A percentile compares a stretch with the other conserved stretches of the same genome.
phyloP scores from a whole-genome alignment of 2,329 filamentous ascomycete genomes.

The Paramyrothecium roridum region DNA sequence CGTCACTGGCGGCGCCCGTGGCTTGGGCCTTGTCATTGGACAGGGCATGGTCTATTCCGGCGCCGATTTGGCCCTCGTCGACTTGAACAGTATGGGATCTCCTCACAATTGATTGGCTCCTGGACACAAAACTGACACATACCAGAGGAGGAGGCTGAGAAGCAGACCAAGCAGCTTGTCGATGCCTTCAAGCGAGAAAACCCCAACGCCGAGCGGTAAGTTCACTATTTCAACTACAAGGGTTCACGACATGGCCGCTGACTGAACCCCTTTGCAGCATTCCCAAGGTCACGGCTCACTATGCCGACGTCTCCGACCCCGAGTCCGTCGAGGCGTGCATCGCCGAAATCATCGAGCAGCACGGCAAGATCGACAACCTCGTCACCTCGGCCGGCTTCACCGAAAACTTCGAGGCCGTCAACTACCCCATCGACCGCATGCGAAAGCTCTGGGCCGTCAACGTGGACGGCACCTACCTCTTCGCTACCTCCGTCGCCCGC shows the following conservation, averaged over 20 bases:
- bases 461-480: slow-evolving; percentile 87
- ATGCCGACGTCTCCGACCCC: slow-evolving; percentile 79
- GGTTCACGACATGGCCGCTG: neutral
- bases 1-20: slow-evolving; percentile 87
- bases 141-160: slow-evolving; percentile 76
- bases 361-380: slow-evolving; percentile 84
- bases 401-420: slow-evolving; percentile 89
- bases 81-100: slow-evolving; percentile 71
- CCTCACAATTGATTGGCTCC: neutral
- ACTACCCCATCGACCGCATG: slow-evolving; percentile 87
- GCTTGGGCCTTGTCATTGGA: slow-evolving; percentile 87
- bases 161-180: slow-evolving; percentile 71
- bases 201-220: slow-evolving; percentile 66
- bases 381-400: slow-evolving; percentile 97
- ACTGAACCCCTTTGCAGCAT: slow-evolving; percentile 41
- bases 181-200: slow-evolving; percentile 77
- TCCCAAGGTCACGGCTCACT: slow-evolving; percentile 86
- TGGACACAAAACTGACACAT: slow-evolving; percentile 9
- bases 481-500: slow-evolving; percentile 78
- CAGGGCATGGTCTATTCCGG: slow-evolving; percentile 88
- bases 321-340: slow-evolving; percentile 75
- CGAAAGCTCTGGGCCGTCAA: slow-evolving; percentile 94
- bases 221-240: neutral
- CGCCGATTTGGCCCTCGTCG: slow-evolving; percentile 85
- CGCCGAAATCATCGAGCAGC: slow-evolving; percentile 51